A percentile compares a stretch with the other conserved stretches of the same genome.
Evolutionary conservation across 164 flowering plant species (phyloP).

Genomic region (Vitis riparia): DNA sequence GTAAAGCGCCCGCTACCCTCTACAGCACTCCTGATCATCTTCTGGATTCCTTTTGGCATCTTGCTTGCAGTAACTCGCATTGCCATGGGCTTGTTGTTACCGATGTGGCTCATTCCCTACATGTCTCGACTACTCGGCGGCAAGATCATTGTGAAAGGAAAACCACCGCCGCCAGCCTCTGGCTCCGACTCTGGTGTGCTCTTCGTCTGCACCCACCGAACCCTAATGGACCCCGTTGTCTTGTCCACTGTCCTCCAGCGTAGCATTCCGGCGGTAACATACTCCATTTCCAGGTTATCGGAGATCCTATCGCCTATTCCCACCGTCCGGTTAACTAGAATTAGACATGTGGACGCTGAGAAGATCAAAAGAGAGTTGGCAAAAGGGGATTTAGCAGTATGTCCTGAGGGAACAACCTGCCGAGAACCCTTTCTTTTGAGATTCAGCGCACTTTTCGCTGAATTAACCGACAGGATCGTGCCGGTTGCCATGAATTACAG

Average conservation of each 20-base stretch:
- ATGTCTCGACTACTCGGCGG: constrained; percentile 54
- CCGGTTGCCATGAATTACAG: constrained; percentile 95
- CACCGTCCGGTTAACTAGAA: constrained; percentile 74
- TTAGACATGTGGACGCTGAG: constrained; percentile 72
- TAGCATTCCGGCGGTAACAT: constrained; percentile 82
- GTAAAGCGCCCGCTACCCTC: constrained; percentile 79
- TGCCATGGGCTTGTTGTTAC: constrained; percentile 46
- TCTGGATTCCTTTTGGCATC: constrained; percentile 89
- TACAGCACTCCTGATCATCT: constrained; percentile 66
- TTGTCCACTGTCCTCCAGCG: constrained; percentile 71
- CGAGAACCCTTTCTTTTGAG: constrained; percentile 86
- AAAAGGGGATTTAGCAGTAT: constrained; percentile 79
- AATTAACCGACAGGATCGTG: constrained; percentile 82
- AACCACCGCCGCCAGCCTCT: constrained; percentile 69
- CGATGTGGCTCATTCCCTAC: constrained; percentile 61
- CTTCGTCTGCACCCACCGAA: constrained; percentile 91
- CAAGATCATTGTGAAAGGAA: constrained; percentile 60
- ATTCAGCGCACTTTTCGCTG: constrained; percentile 92
- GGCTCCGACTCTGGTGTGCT: constrained; percentile 60
- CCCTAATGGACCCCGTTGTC: constrained; percentile 95
- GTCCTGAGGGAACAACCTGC: constrained; percentile 98
- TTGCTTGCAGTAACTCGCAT: constrained; percentile 63
- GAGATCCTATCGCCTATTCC: constrained; percentile 94
- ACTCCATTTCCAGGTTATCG: constrained; percentile 80
- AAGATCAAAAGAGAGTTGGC: constrained; percentile 55